Evolutionary conservation across 352 stramenopile genomes (phyloP), one percentile per base, ranked within the genome.

Genomic region (Aphanomyces cochlioides): DNA sequence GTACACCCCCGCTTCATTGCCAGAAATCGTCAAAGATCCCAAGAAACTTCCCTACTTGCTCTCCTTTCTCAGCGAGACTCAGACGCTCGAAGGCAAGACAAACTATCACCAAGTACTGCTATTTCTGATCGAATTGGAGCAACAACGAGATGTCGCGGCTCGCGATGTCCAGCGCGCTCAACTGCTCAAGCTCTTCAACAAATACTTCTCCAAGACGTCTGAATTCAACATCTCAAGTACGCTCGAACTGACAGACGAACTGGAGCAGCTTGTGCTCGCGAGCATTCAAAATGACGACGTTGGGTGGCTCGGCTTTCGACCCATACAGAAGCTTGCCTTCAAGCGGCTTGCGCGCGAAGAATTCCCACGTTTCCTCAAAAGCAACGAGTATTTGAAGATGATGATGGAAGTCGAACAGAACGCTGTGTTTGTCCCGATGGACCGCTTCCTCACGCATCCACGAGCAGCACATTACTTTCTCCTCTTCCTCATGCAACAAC

Each of bases 21-120:
- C 92, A 56, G 85, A 93, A 64, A 88, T 95, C 61, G 84, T 93
- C 4, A 90, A 91, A 40, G 87, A 95, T 72, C 81, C 85, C 5
- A 95, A 93, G 73, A 95, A 90, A 57, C 75, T 95, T 48, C 87
- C 85, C 54, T 95, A 87, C 69, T 57, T 95, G 47, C 70, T 93
- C 59, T 81, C 85, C 15, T 95, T 83, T 82, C 82, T 95, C 28
- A 90, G 81, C 67, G 71, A 81, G 37, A 43, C 76, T 39, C 58
- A 77, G 15, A 76, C 76, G 21, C 56, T 73, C 2, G 73, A 63
- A 2, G 72, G 77, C 37, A 65, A 79, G 59, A 80, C 74, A 12
- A 82, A 89, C 60, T 93, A 90, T 69, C 85, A 93, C 61, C 83
- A 93, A n/a, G 85, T 93, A 38, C 64, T 95, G 69, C 79, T 93